Evolutionary conservation across 2,329 filamentous ascomycete species (phyloP), one percentile per base, ranked within the genome.

Genomic region (Waltergamsia citrina): DNA sequence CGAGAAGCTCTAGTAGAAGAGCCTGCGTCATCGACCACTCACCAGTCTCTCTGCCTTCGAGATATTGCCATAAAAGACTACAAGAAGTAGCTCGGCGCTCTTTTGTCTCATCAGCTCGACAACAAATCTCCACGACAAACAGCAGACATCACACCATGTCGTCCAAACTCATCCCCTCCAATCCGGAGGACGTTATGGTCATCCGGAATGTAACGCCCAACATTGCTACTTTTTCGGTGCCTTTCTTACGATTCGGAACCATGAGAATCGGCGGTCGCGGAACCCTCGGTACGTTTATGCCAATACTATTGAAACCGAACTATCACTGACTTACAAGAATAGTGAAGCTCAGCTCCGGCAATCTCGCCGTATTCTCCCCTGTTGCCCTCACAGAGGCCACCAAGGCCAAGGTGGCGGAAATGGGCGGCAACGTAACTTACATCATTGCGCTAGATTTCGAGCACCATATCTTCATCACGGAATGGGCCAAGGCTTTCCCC

Each of bases 391-490:
- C 88, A 4, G 71, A 80, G 4, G 76, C 81, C 38, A 78, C 87
- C 25, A 76, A 70, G 41, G 55, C 65, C 45, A 78, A 81, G 53
- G 64, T 84, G 33, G 62, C 69, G 35, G 66, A 76, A 22, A 63
- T 85, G 37, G 78, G 78, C 41, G 78, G 79, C 32, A 69, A 76
- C 27, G 75, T 95, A 33, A 74, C 71, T 44, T 96, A 96, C 67
- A 79, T 98, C 44, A 68, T 90, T 18, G 90, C 92, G 1, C 76
- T 82, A 2, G 92, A 98, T 56, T 70, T 85, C 34, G 87, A 98
- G 63, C 92, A 98, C 59, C 92, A 98, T 69, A 85, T 98, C 54
- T 93, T 92, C 65, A 56, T 98, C 35, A 81, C 83, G 0, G 69
- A 85, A 32, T 98, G 92, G 90, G 77, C 83, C 48, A 63, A 72